Evolutionary conservation across 768 basidiomycete species (phyloP).

Genomic region (Sporobolomyces pararoseus): DNA sequence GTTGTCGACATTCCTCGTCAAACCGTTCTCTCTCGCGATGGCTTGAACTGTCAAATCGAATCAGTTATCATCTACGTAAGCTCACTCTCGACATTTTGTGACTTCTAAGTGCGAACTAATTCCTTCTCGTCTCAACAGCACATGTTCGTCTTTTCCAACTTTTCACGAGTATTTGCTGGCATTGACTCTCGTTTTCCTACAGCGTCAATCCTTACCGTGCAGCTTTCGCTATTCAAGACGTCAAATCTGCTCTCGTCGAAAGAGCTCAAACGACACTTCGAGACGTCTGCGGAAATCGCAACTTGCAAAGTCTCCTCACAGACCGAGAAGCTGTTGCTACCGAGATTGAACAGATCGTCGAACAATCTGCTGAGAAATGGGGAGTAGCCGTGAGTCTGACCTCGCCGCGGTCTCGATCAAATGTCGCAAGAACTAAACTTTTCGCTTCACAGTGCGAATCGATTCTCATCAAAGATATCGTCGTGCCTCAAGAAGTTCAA

Average conservation of each 20-base stretch:
- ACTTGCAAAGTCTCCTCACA: slow-evolving; percentile 91
- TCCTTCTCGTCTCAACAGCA: background rate
- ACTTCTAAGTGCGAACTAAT: background rate
- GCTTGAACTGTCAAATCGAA: slow-evolving; percentile 37
- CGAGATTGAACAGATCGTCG: slow-evolving; percentile 94
- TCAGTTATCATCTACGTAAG: slow-evolving; percentile 33
- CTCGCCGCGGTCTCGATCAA: background rate
- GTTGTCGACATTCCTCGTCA: slow-evolving; percentile 78
- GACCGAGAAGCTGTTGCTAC: slow-evolving; percentile 95
- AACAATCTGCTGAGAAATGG: slow-evolving; percentile 67
- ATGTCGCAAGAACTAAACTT: background rate
- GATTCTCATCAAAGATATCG: slow-evolving; percentile 75
- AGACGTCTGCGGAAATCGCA: slow-evolving; percentile 92
- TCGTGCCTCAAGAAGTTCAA: slow-evolving; percentile 84
- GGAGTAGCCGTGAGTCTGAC: slow-evolving; percentile 62
- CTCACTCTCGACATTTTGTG: background rate
- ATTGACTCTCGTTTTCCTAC: no score
- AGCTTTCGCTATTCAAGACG: slow-evolving; percentile 85
- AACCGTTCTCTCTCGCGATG: slow-evolving; percentile 66
- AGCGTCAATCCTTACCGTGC: slow-evolving; percentile 86
- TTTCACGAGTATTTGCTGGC: background rate
- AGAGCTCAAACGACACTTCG: slow-evolving; percentile 90
- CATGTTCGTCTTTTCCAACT: background rate
- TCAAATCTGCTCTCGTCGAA: slow-evolving; percentile 77
- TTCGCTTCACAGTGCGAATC: slow-evolving; percentile 63